phyloP scores from a whole-genome alignment of 345 rosid genomes.

The Citrus trifoliata region DNA sequence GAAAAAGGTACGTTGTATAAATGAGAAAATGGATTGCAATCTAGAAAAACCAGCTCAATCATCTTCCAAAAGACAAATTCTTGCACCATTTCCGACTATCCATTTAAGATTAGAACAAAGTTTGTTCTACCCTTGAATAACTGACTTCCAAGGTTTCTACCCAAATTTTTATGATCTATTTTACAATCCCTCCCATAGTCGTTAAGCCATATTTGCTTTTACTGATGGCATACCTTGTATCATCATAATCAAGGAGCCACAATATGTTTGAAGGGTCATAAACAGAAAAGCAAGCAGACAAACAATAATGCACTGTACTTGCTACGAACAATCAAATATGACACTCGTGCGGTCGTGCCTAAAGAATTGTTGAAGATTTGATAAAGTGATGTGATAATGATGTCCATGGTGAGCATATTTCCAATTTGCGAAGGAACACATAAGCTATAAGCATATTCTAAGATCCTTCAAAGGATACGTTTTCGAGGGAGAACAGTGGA shows the following conservation, averaged over 20 bases:
- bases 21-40: not conserved
- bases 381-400: not conserved
- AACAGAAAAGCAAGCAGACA: not conserved
- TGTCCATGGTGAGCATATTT: not conserved
- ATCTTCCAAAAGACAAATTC: not conserved
- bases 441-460: not conserved
- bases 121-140: not conserved
- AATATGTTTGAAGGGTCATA: conserved; percentile 2
- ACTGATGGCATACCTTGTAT: not conserved
- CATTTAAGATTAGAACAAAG: not conserved
- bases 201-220: not conserved
- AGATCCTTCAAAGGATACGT: conserved; percentile 58
- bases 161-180: not conserved
- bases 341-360: not conserved
- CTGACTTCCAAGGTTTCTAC: not conserved
- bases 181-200: not conserved
- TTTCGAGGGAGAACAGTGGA: conserved; percentile 47
- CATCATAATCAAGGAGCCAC: not conserved
- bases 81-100: not conserved
- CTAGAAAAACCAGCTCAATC: not conserved
- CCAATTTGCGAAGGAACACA: not conserved
- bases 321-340: not conserved
- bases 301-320: conserved; percentile 2
- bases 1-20: not conserved
- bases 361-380: not conserved